These are phyloP conservation scores for Pleurotus tuoliensis DNA, from an alignment of 768 basidiomycete species.

Conservation along the genomic window DNA sequence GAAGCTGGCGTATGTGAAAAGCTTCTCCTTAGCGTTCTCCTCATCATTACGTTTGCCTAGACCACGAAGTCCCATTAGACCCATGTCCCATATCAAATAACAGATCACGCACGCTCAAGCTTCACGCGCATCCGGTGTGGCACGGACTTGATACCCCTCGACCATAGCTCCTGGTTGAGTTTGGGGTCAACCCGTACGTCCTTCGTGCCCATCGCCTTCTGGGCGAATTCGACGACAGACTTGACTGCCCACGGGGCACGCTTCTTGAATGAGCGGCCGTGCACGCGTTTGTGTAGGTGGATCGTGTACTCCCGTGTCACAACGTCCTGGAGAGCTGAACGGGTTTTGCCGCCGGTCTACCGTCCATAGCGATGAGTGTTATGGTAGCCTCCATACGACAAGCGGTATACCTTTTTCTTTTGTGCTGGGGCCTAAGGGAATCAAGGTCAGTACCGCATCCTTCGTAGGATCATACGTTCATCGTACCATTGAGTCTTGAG, in stretches of 20 bases:
- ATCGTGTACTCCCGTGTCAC: conserved; percentile 99
- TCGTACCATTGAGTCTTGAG: conserved; percentile 64
- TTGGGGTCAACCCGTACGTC: conserved; percentile 95
- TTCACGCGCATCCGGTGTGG: conserved; percentile 90
- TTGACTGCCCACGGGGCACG: conserved; percentile 96
- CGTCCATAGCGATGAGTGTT: not conserved
- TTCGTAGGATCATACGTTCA: conserved; percentile 9
- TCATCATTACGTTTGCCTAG: conserved; percentile 97
- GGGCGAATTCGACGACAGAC: conserved; percentile 87
- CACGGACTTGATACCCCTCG: conserved; percentile 88
- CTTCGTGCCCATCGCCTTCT: conserved; percentile 91
- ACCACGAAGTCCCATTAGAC: conserved; percentile 4
- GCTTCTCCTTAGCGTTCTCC: conserved; percentile 97
- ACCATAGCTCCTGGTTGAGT: conserved; percentile 96
- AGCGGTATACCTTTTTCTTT: conserved; percentile 53
- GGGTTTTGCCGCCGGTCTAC: conserved; percentile 78
- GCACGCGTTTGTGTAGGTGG: conserved; percentile 93
- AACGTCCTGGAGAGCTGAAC: conserved; percentile 96
- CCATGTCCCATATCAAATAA: not conserved
- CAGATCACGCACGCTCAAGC: conserved; percentile 75
- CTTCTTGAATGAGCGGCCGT: conserved; percentile 95
- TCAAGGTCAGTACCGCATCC: not conserved
- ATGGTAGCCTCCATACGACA: not conserved
- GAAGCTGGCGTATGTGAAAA: conserved; percentile 86
- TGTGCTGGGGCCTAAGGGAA: conserved; percentile 41